phyloP scores from a whole-genome alignment of 192 early-diverging fungal species.

The Entomortierella lignicola region DNA sequence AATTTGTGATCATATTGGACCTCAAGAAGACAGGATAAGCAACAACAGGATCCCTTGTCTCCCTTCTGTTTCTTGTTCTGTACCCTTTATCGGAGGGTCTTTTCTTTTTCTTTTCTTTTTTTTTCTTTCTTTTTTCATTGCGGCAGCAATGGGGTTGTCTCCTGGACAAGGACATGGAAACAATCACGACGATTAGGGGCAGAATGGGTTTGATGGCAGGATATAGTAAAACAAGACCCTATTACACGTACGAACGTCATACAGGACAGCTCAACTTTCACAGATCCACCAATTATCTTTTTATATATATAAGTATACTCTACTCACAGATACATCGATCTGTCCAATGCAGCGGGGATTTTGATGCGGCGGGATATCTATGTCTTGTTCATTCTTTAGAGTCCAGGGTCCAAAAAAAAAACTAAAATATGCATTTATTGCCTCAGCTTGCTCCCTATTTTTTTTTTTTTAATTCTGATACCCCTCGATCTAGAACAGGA shows the following conservation, averaged over 20 bases:
- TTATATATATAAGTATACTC: too few species aligned
- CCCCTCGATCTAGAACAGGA: slow-evolving; percentile 12
- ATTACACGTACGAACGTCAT: not conserved
- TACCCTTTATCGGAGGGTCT: too few species aligned
- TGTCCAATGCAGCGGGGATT: too few species aligned
- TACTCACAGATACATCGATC: too few species aligned
- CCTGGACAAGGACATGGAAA: not conserved
- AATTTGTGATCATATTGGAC: too few species aligned
- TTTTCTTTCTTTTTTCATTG: not conserved
- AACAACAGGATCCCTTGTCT: not conserved
- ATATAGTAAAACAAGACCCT: not conserved
- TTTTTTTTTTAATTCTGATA: not conserved
- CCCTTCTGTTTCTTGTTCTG: too few species aligned
- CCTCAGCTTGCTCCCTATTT: not conserved
- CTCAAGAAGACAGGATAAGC: not conserved
- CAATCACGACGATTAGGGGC: too few species aligned
- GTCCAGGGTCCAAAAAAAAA: too few species aligned
- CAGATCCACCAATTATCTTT: too few species aligned
- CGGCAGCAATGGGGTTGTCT: not conserved
- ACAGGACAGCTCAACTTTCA: too few species aligned
- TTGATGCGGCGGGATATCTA: too few species aligned
- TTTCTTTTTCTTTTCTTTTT: not conserved
- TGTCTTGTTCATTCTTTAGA: too few species aligned
- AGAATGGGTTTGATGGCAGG: not conserved
- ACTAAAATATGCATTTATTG: not conserved